A percentile compares a stretch with the other conserved stretches of the same genome.
Conservation (phyloP, 202 grass and related monocot genomes). For the Sporobolus alterniflorus region DNA sequence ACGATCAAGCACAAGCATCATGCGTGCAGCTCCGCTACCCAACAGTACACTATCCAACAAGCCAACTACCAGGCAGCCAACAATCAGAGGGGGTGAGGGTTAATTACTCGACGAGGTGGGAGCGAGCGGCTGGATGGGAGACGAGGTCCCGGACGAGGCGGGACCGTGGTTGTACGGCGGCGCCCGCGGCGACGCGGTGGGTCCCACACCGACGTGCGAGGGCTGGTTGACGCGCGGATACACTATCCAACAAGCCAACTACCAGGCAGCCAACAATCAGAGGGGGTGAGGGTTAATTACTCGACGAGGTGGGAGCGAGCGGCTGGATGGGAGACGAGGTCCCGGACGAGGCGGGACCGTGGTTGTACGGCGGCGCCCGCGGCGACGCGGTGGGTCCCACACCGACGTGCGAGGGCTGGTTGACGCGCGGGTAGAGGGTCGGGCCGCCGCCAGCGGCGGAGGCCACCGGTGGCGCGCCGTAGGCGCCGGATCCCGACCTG, state of each 20-base stretch:
- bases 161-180: slow-evolving; percentile 51
- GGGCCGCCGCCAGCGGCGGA: slow-evolving; percentile 27
- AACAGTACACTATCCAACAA: neutral
- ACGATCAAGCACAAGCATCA: neutral
- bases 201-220: slow-evolving; percentile 16
- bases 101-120: slow-evolving; percentile 49
- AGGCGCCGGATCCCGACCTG: slow-evolving; percentile 35
- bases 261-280: too few species aligned
- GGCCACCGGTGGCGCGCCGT: slow-evolving; percentile 12
- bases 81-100: neutral
- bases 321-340: slow-evolving; percentile 25
- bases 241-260: too few species aligned
- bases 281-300: slow-evolving; percentile 35
- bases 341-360: neutral
- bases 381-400: neutral
- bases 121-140: slow-evolving; percentile 16
- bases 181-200: neutral
- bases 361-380: slow-evolving; percentile 49
- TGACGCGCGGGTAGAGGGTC: slow-evolving; percentile 53
- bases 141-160: neutral
- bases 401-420: slow-evolving; percentile 38
- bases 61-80: too few species aligned
- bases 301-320: slow-evolving; percentile 33
- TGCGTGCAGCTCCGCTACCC: neutral
- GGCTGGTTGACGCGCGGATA: slow-evolving; percentile 59